phyloP scores from a whole-genome alignment of 306 rosid species.

The Abrus precatorius region DNA sequence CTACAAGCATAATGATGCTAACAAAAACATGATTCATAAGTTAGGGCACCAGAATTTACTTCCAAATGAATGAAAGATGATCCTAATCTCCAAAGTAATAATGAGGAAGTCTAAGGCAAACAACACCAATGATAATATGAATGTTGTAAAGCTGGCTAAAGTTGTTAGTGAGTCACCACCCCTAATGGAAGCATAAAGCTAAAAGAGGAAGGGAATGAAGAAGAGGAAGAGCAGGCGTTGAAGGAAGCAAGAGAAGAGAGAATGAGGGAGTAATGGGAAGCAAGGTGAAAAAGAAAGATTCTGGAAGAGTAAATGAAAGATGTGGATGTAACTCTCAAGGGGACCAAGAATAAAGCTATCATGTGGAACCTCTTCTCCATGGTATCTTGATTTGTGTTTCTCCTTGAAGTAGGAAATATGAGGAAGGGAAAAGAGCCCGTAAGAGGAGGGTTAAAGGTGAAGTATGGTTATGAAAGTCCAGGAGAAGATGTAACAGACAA shows the following conservation, averaged over 20 bases:
- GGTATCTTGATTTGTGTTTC: constrained; percentile 68
- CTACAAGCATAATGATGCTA: constrained; percentile 88
- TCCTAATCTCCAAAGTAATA: constrained; percentile 89
- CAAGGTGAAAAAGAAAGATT: constrained; percentile 84
- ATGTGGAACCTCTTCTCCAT: constrained; percentile 79
- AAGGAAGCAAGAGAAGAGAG: constrained; percentile 76
- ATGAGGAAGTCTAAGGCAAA: constrained; percentile 75
- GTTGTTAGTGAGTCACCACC: constrained; percentile 86
- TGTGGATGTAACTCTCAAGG: constrained; percentile 80
- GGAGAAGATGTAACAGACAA: constrained; percentile 54
- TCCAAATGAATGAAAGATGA: constrained; percentile 90
- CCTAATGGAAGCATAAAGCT: constrained; percentile 82
- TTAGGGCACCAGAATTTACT: constrained; percentile 93
- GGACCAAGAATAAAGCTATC: constrained; percentile 79
- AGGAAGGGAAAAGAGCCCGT: constrained; percentile 84
- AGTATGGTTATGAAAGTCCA: constrained; percentile 84
- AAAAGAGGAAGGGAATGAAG: constrained; percentile 86
- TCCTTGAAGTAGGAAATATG: constrained; percentile 77
- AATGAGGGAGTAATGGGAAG: constrained; percentile 69
- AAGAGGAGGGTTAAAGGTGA: constrained; percentile 71
- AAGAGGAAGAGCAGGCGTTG: constrained; percentile 76
- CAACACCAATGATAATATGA: constrained; percentile 75
- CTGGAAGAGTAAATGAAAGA: constrained; percentile 75
- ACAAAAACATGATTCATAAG: constrained; percentile 88
- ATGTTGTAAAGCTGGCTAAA: constrained; percentile 71